Percentiles rank a stretch among this genome's conserved stretches.
Evolutionary conservation across 2,329 filamentous ascomycete species (phyloP).

Genomic region (Capronia americana): DNA sequence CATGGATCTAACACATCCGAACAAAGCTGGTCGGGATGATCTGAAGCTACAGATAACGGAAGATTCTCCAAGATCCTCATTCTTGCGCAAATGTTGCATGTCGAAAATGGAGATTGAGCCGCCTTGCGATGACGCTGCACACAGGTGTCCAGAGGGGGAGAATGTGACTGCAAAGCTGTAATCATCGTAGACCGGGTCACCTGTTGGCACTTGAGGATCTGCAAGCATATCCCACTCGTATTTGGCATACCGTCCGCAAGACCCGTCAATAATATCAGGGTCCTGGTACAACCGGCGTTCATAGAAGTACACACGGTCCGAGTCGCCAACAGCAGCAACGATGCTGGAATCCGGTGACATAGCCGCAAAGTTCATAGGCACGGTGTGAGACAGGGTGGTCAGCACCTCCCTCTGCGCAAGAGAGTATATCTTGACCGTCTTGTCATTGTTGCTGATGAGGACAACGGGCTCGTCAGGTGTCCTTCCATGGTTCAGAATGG

Average conservation of each 20-base stretch:
- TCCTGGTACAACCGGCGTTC: conserved; percentile 51
- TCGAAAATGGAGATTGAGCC: conserved; percentile 57
- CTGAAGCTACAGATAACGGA: conserved; percentile 74
- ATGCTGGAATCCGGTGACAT: conserved; percentile 86
- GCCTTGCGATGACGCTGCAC: conserved; percentile 58
- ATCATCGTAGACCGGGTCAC: conserved; percentile 49
- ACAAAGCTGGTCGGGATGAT: conserved; percentile 74
- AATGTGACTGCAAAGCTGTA: conserved; percentile 58
- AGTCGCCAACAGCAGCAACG: conserved; percentile 84
- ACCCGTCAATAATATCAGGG: conserved; percentile 9
- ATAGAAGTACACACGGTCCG: conserved; percentile 85
- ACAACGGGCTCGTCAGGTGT: conserved; percentile 63
- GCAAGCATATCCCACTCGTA: conserved; percentile 52
- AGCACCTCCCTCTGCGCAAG: conserved; percentile 72
- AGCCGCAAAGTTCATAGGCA: conserved; percentile 91
- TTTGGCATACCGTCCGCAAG: conserved; percentile 45
- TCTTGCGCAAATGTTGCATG: conserved; percentile 41
- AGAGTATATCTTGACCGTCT: conserved; percentile 82
- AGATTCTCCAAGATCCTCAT: conserved; percentile 42
- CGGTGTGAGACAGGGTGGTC: conserved; percentile 74
- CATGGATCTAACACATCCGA: conserved; percentile 88
- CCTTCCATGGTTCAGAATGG: conserved; percentile 53
- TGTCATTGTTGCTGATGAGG: conserved; percentile 85
- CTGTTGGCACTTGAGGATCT: conserved; percentile 50
- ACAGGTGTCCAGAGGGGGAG: conserved; percentile 56